A percentile compares a stretch with the other conserved stretches of the same genome.
Conservation (phyloP, 306 rosid species). For the Fragaria iinumae region DNA sequence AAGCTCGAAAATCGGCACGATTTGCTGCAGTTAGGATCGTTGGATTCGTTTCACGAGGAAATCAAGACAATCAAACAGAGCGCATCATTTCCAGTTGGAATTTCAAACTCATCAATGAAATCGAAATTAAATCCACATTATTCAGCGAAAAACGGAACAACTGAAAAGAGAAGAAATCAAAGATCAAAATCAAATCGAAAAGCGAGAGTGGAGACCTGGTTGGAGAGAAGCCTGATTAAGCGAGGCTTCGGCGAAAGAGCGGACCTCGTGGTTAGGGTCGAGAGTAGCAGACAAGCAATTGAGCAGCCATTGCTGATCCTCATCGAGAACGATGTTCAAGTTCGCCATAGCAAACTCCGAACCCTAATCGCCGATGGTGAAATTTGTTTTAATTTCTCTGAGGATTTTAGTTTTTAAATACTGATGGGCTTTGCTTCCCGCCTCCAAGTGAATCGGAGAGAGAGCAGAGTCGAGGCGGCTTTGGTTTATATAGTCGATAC, state of each 20-base stretch:
- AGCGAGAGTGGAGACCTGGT: constrained; percentile 50
- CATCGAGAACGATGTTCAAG: constrained; percentile 42
- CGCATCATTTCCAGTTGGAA: neutral
- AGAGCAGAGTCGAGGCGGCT: neutral
- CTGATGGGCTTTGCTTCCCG: constrained; percentile 10
- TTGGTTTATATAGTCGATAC: neutral
- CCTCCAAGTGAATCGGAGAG: constrained; percentile 3
- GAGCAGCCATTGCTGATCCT: constrained; percentile 92
- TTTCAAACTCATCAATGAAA: neutral
- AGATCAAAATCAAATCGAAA: neutral
- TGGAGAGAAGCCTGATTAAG: constrained; percentile 86
- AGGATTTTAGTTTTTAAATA: neutral
- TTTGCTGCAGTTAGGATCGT: neutral
- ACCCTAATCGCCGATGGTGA: neutral
- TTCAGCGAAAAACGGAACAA: neutral
- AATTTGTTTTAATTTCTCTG: no score
- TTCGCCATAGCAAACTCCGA: constrained; percentile 44
- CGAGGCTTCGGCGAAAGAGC: constrained; percentile 87
- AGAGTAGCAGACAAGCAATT: constrained; percentile 86
- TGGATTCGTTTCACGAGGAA: neutral
- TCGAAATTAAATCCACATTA: neutral
- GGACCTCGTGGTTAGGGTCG: constrained; percentile 85
- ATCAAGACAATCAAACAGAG: neutral
- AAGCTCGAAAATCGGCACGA: neutral
- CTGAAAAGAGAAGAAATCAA: neutral